These are phyloP conservation scores for Neurospora sp. DNA, from an alignment of 495 filamentous ascomycete genomes.

Conservation along the genomic window DNA sequence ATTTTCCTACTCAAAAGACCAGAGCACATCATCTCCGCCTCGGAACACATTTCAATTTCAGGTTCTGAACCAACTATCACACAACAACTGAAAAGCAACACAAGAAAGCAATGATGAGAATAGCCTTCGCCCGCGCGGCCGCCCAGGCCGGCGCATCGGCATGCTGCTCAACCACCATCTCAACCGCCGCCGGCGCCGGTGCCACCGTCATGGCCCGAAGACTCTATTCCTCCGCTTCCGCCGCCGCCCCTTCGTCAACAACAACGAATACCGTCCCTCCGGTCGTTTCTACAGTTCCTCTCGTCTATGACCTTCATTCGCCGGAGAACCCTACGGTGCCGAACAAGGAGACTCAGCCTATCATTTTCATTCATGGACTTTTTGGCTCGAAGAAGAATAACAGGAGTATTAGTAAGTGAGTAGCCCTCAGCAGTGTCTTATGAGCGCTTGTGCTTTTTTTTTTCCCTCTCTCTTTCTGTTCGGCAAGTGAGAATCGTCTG, in stretches of 20 bases:
- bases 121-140: background rate
- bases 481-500: background rate
- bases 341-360: slow-evolving; percentile 46
- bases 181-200: background rate
- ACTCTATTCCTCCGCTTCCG: background rate
- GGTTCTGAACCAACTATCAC: background rate
- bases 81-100: background rate
- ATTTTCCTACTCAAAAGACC: background rate
- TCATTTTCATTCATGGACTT: slow-evolving; percentile 86
- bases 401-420: slow-evolving; percentile 91
- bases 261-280: background rate
- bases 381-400: slow-evolving; percentile 98
- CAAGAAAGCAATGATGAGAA: background rate
- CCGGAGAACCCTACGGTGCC: slow-evolving; percentile 29
- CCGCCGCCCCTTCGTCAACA: background rate
- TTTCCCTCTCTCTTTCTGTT: background rate
- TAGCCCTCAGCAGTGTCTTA: slow-evolving; percentile 2
- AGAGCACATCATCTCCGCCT: background rate
- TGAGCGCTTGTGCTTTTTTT: background rate
- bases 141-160: background rate
- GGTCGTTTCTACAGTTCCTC: slow-evolving; percentile 23
- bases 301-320: slow-evolving; percentile 52
- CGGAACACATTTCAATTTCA: background rate
- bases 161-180: background rate
- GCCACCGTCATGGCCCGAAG: background rate